Evolutionary conservation across 176 grass and related monocot species (phyloP).

Genomic region (Oropetium thomaeum): DNA sequence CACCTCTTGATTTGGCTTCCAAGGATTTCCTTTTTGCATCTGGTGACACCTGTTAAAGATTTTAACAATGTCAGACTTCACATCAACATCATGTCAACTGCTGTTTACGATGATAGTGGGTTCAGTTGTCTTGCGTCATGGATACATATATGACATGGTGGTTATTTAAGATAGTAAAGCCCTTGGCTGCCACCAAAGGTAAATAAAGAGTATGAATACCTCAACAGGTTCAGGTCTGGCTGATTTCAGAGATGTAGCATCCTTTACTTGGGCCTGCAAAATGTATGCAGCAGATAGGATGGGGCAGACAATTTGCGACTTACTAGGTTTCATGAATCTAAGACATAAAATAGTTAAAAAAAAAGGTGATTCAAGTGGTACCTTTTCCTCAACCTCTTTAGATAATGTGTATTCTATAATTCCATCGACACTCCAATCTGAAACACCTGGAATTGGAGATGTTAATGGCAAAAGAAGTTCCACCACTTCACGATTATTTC

Average conservation of each 20-base stretch:
- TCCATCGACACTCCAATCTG: conserved; percentile 69
- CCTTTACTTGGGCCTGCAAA: conserved; percentile 48
- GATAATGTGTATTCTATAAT: conserved; percentile 59
- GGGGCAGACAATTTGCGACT: not conserved
- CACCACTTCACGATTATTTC: conserved; percentile 60
- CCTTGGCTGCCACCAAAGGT: not conserved
- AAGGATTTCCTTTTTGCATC: conserved; percentile 68
- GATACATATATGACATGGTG: not conserved
- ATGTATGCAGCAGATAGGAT: not conserved
- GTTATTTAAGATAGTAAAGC: not conserved
- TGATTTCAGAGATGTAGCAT: conserved; percentile 26
- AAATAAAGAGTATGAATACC: conserved; percentile 38
- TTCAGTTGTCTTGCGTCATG: not conserved
- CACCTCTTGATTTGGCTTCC: conserved; percentile 89
- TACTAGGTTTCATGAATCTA: not conserved
- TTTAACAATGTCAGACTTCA: not conserved
- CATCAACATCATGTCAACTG: not conserved
- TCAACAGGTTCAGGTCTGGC: conserved; percentile 38
- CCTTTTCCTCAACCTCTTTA: conserved; percentile 63
- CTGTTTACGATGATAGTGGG: not conserved
- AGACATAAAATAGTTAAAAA: not conserved
- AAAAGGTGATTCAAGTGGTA: conserved; percentile 3
- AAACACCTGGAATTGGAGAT: conserved; percentile 57
- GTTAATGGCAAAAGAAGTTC: conserved; percentile 75
- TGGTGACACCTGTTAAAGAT: conserved; percentile 54